Evolutionary conservation across 257 asterid genomes (phyloP).

Genomic region (Plantago elongata): DNA sequence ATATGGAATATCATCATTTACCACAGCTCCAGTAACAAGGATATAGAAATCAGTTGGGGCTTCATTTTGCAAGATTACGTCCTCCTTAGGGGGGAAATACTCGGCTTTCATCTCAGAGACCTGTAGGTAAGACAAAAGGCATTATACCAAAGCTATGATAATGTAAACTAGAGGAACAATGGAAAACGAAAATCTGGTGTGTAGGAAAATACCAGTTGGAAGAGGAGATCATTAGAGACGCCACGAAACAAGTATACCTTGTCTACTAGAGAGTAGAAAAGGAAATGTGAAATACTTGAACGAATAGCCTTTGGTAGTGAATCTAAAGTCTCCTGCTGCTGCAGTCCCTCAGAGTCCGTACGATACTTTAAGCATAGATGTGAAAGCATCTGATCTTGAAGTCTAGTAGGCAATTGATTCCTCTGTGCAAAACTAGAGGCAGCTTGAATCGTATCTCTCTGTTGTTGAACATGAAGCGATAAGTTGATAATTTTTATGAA

Average conservation of each 20-base stretch:
- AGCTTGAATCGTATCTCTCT: conserved; percentile 38
- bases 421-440: conserved; percentile 35
- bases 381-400: conserved; percentile 39
- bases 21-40: conserved; percentile 23
- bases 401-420: conserved; percentile 32
- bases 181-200: neutral
- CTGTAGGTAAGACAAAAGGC: conserved; percentile 5
- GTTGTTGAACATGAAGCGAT: neutral
- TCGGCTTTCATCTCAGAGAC: conserved; percentile 28
- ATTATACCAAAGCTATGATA: neutral
- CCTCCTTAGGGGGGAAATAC: conserved; percentile 24
- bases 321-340: conserved; percentile 36
- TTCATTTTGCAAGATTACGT: conserved; percentile 23
- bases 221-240: conserved; percentile 24
- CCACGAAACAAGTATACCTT: conserved; percentile 28
- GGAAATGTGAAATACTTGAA: conserved; percentile 34
- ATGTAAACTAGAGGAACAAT: neutral
- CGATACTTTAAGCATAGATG: conserved; percentile 34
- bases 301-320: conserved; percentile 40
- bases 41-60: conserved; percentile 23
- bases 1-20: conserved; percentile 4
- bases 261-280: conserved; percentile 30
- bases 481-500: neutral
- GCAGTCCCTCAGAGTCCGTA: conserved; percentile 37
- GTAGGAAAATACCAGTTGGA: conserved; percentile 19